Conservation (phyloP, 768 basidiomycete genomes). For the Trichaptum fuscoviolaceum region DNA sequence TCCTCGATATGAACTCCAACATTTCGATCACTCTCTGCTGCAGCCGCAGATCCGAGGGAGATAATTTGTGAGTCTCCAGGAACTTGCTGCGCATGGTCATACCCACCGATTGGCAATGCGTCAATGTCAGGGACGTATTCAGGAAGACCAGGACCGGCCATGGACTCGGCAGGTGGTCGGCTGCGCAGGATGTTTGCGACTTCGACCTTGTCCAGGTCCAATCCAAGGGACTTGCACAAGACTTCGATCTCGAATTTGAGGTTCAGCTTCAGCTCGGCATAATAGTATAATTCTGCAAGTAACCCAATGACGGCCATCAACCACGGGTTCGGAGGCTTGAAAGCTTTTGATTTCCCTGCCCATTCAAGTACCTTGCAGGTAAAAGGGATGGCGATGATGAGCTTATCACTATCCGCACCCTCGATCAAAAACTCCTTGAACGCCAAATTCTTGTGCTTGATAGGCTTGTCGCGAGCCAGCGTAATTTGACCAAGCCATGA, state of each 20-base stretch:
- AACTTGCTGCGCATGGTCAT: constrained; percentile 46
- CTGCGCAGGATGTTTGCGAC: constrained; percentile 78
- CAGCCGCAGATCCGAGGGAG: constrained; percentile 52
- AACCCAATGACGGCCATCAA: constrained; percentile 91
- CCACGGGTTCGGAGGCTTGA: constrained; percentile 98
- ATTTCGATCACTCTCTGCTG: constrained; percentile 60
- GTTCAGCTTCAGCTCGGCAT: constrained; percentile 92
- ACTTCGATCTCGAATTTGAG: constrained; percentile 99
- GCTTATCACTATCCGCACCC: constrained; percentile 86
- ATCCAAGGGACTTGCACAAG: constrained; percentile 84
- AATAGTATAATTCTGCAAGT: constrained; percentile 94
- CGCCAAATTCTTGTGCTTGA: constrained; percentile 88
- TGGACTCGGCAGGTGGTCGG: constrained; percentile 56
- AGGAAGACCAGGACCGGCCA: constrained; percentile 58
- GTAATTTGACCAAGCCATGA: constrained; percentile 95
- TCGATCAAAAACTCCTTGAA: constrained; percentile 98
- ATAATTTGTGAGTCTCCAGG: constrained; percentile 58
- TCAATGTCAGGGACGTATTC: constrained; percentile 82
- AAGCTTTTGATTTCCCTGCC: constrained; percentile 84
- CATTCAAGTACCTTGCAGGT: constrained; percentile 96
- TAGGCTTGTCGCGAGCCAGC: constrained; percentile 85
- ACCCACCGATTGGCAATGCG: constrained; percentile 68
- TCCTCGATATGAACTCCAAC: constrained; percentile 77
- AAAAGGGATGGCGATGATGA: constrained; percentile 94
- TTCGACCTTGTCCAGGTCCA: constrained; percentile 82